Evolutionary conservation across 177 flowering plant species (phyloP), one percentile per base, ranked within the genome.

Genomic region (Telopea speciosissima): DNA sequence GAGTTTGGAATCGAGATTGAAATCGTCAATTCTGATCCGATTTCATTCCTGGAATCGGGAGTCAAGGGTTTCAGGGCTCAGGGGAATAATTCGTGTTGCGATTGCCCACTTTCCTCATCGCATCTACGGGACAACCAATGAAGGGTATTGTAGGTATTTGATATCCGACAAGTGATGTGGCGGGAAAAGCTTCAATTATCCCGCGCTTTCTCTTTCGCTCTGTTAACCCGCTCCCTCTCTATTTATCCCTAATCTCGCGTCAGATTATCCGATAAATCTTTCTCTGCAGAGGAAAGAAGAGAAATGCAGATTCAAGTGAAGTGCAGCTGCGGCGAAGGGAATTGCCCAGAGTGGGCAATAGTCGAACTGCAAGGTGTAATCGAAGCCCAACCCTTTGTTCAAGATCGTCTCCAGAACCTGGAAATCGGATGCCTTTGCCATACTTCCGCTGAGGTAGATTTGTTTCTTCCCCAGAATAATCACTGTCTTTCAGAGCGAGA

Each of bases 261-360:
- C 14, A 49, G 17, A 36, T 36, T 1, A 36, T 36, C 40, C 9
- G 9, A 8, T 49, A 13, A 13, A 12, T 13, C 11, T 44, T 49
- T 49, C 8, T 5, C 17, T 13, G 11, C 49, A 9, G 6, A 44
- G 9, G 40, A 36, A 36, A 36, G 40, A 36, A 36, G 7, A 49
- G 13, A n/a, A 58, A 89, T 87, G 97, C 79, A 84, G 85, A 94
- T 92, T 45, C 75, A 70, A 45, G 84, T 93, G 72, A 88, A 85
- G 79, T 93, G 98, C 74, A 79, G 85, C 23, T 94, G 98, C 63
- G 87, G 86, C 2, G 90, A 84, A 63, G 84, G 77, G 19, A 80
- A 74, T 5, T 92, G 98, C 68, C 83, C 74, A 16, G 97, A 94
- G 83, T 94, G 98, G 98, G 95, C 93, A 17, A 84, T 94, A 42